Conservation (phyloP, 1,284 basidiomycete genomes). For the Xerocomus nothofagi region DNA sequence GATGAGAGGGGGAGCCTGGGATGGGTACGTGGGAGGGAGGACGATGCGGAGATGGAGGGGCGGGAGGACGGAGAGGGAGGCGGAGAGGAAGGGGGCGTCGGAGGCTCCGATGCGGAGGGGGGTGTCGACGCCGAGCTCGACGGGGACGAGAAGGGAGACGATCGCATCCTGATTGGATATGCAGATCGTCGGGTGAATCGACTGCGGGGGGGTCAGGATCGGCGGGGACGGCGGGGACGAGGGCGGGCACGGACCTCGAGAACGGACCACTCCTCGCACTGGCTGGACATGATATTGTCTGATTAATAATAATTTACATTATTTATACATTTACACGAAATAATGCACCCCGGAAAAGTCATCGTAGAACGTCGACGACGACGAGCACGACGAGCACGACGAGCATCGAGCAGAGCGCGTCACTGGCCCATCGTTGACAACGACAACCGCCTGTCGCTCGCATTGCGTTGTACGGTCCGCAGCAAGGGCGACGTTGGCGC, state of each 20-base stretch:
- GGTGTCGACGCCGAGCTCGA: constrained; percentile 52
- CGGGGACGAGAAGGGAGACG: constrained; percentile 48
- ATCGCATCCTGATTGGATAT: constrained; percentile 43
- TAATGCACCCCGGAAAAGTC: constrained; percentile 24
- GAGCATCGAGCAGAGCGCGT: constrained; percentile 25
- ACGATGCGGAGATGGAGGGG: constrained; percentile 57
- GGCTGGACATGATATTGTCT: constrained; percentile 6
- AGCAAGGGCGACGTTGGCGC: constrained; percentile 11
- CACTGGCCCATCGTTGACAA: constrained; percentile 8
- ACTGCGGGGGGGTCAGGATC: constrained; percentile 40
- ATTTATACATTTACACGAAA: constrained; percentile 9
- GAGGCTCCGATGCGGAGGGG: constrained; percentile 28
- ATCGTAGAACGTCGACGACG: constrained; percentile 22
- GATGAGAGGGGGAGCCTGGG: constrained; percentile 51
- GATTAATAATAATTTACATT: constrained; percentile 11
- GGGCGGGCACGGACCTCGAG: constrained; percentile 26
- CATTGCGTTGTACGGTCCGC: background rate
- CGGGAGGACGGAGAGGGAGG: constrained; percentile 47
- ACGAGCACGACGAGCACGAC: constrained; percentile 18
- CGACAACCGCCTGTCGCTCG: background rate
- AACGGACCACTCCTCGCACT: constrained; percentile 23
- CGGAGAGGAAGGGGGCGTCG: background rate
- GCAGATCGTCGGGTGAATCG: constrained; percentile 69
- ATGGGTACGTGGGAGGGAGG: constrained; percentile 60
- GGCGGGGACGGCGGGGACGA: constrained; percentile 2